These are phyloP conservation scores for Claviceps cyperi DNA, from an alignment of 2,329 filamentous ascomycete species.

Conservation along the genomic window DNA sequence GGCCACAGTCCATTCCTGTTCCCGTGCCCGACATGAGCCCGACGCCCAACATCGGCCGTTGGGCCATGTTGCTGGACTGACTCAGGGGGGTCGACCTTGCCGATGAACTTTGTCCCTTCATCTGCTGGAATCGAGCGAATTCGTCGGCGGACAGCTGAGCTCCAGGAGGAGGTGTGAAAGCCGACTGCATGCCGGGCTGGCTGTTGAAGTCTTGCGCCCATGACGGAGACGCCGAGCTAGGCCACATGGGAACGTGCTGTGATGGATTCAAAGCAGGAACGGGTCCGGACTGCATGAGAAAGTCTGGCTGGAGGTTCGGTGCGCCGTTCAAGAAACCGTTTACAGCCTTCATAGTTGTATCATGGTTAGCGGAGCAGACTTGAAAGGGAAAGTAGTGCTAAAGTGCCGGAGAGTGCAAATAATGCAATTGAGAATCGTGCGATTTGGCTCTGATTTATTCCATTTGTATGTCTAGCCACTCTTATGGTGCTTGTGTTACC, in stretches of 20 bases:
- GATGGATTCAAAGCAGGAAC: conserved; percentile 32
- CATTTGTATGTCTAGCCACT: too few species aligned
- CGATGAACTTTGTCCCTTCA: conserved; percentile 40
- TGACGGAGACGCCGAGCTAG: conserved; percentile 37
- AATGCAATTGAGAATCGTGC: too few species aligned
- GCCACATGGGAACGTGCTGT: conserved; percentile 37
- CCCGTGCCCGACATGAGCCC: conserved; percentile 32
- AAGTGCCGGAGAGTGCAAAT: background rate
- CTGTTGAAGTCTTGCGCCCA: conserved; percentile 39
- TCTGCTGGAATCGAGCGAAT: conserved; percentile 74
- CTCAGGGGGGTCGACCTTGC: conserved; percentile 42
- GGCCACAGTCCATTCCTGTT: conserved; percentile 38
- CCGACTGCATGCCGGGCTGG: conserved; percentile 57
- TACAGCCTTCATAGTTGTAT: conserved; percentile 54
- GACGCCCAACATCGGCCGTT: conserved; percentile 46
- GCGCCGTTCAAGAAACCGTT: conserved; percentile 81
- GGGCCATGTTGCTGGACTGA: conserved; percentile 32
- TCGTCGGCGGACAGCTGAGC: conserved; percentile 66
- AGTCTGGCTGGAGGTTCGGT: conserved; percentile 40
- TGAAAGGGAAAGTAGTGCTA: background rate
- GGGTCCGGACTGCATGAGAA: conserved; percentile 34
- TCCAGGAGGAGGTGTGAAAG: conserved; percentile 43
- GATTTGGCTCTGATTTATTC: too few species aligned
- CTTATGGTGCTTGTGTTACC: conserved; percentile 23
- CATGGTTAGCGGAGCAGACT: background rate